Evolutionary conservation across 345 rosid species (phyloP).

Genomic region (Nasturtium officinale): DNA sequence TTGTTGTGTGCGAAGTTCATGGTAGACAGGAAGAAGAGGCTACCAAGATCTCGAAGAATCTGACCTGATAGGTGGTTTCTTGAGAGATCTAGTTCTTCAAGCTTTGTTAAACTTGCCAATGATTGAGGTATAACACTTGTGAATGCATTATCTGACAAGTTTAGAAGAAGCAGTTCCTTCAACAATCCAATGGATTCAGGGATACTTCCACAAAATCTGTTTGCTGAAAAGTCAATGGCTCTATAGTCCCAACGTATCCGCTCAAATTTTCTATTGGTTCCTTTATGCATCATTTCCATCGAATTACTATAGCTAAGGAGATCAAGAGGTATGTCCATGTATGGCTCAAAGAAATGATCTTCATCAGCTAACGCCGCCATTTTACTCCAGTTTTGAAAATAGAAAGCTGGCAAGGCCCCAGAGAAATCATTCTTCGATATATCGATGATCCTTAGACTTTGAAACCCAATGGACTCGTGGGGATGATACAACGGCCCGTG

Average conservation of each 20-base stretch:
- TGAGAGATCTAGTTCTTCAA: neutral
- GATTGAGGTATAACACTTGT: neutral
- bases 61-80: neutral
- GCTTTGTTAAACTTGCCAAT: neutral
- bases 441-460: constrained; percentile 45
- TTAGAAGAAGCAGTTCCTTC: neutral
- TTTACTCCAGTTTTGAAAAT: neutral
- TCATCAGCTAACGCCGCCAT: neutral
- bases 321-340: neutral
- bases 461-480: neutral
- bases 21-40: neutral
- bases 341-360: too few species aligned
- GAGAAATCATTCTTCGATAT: constrained; percentile 42
- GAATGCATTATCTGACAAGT: neutral
- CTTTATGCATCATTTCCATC: neutral
- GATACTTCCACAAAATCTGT: neutral
- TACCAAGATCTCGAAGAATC: neutral
- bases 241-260: neutral
- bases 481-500: constrained; percentile 33
- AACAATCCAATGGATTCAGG: constrained; percentile 16
- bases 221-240: neutral
- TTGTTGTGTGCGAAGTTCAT: constrained; percentile 12
- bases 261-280: neutral
- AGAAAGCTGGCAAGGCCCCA: neutral
- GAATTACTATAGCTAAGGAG: neutral